Base-by-base conservation (phyloP, 306 rosid species). In the Cercis canadensis region DNA sequence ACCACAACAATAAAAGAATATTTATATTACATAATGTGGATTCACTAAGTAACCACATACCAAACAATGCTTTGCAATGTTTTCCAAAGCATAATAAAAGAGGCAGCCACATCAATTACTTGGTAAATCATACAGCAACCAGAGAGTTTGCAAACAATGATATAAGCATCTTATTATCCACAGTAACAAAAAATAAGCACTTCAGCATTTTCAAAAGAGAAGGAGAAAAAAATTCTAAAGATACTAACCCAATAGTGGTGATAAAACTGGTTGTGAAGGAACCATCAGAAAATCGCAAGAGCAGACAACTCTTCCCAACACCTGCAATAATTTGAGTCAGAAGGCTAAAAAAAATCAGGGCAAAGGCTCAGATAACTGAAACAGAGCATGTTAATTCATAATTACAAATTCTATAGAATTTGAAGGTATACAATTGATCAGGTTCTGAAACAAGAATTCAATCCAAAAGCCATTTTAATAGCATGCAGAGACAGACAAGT, bases 241-340 rank as follows among this genome's bases (percentile, higher is more conserved):
- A 67, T 80, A 85, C 97, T 75, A 72, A 91, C 97, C 97, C 97
- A 72, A 88, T 86, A 53, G 92, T 86, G 75, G 88, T 90, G 70
- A 88, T 88, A 81, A 88, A 87, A 72, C 94, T 90, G 73, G 90
- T 86, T 5, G 94, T 86, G 75, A 90, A 90, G 69, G 94, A 90
- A 82, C 94, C 96, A 80, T 90, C 94, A 62, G 93, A 90, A 79
- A 90, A 86, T 8, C 93, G 96, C 80, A 87, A 83, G 76, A 88
- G 92, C 84, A 88, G 80, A 66, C 92, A 90, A 84, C 94, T 88
- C 88, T 90, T 88, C 66, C 97, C 90, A 75, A 90, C 94, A 78
- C 94, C 96, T 90, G 80, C 75, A 82, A 62, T 44, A 15, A 69
- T 75, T 67, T 49, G 8, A 55, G 52, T 49, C 18, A 67, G 71